Conservation (phyloP, 1,139 yeast species). For the Candida albicans region DNA sequence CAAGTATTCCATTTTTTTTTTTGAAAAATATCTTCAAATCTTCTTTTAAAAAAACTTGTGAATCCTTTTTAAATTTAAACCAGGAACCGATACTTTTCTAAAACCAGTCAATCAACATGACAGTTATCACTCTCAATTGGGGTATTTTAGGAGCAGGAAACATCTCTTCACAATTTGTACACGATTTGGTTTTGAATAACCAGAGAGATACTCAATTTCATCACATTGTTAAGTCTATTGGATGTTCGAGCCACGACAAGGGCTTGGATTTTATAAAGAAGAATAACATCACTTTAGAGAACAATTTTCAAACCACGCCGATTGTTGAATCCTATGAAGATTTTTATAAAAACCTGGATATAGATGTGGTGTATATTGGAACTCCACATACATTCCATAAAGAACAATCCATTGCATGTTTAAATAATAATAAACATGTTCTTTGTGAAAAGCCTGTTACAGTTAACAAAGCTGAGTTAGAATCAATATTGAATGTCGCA, state of each 20-base stretch:
- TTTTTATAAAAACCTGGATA: slow-evolving; percentile 42
- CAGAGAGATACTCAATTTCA: slow-evolving; percentile 18
- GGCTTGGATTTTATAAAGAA: slow-evolving; percentile 28
- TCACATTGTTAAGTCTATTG: slow-evolving; percentile 34
- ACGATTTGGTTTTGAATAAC: slow-evolving; percentile 35
- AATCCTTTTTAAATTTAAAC: background rate
- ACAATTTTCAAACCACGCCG: slow-evolving; percentile 23
- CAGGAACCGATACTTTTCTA: background rate
- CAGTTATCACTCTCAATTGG: slow-evolving; percentile 30
- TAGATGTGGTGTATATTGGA: slow-evolving; percentile 58
- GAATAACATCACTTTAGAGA: slow-evolving; percentile 14
- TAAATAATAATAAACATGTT: slow-evolving; percentile 52
- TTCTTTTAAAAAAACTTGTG: too few species aligned
- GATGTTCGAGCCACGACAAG: slow-evolving; percentile 28
- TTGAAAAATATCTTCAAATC: background rate
- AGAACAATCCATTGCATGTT: slow-evolving; percentile 48
- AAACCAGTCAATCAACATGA: slow-evolving; percentile 12
- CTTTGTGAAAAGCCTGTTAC: slow-evolving; percentile 65
- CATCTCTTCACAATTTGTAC: slow-evolving; percentile 40
- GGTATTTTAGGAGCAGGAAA: slow-evolving; percentile 51
- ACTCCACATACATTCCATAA: slow-evolving; percentile 60
- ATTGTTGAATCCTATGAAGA: slow-evolving; percentile 29
- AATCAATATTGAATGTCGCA: slow-evolving; percentile 47
- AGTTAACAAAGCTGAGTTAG: slow-evolving; percentile 49
- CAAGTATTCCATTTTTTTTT: background rate